Conservation (phyloP, 139 green algal genomes). For the Tetradesmus obliquus region DNA sequence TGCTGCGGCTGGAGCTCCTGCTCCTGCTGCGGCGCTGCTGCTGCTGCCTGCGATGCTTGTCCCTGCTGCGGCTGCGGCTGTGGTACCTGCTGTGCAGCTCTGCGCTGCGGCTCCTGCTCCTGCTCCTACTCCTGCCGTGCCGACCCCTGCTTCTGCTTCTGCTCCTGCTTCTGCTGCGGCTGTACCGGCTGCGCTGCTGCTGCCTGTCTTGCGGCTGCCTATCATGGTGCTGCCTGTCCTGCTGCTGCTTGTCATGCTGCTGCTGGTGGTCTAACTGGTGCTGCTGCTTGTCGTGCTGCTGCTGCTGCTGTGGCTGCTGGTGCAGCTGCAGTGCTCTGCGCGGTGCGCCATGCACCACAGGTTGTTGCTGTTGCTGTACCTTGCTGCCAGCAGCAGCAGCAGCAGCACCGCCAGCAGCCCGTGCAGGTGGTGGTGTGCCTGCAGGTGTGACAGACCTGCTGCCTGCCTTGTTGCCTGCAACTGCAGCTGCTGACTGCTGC, state of each 20-base stretch:
- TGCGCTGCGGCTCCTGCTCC: not conserved
- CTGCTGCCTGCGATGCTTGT: not conserved
- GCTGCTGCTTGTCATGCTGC: not conserved
- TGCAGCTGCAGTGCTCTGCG: conserved; percentile 7
- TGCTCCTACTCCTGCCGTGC: not conserved
- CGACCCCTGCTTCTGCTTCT: not conserved
- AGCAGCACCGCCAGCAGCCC: not conserved
- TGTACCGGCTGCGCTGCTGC: not conserved
- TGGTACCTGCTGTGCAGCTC: not conserved
- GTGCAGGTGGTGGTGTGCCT: not conserved
- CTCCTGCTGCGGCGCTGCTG: not conserved
- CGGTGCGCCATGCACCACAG: not conserved
- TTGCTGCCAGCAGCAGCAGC: not conserved
- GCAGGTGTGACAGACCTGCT: not conserved
- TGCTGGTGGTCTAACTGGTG: not conserved
- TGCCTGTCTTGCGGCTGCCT: not conserved
- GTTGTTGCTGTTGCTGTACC: not conserved
- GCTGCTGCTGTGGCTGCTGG: not conserved
- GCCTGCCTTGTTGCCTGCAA: not conserved
- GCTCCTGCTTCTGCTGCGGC: not conserved
- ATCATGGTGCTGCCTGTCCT: not conserved
- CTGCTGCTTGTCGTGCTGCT: conserved; percentile 19
- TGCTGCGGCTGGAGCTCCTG: conserved; percentile 2
- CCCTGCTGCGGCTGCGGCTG: conserved; percentile 12
- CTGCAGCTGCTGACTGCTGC: not conserved